Evolutionary conservation across 2,329 filamentous ascomycete genomes (phyloP).

Genomic region (Monosporascus ibericus): DNA sequence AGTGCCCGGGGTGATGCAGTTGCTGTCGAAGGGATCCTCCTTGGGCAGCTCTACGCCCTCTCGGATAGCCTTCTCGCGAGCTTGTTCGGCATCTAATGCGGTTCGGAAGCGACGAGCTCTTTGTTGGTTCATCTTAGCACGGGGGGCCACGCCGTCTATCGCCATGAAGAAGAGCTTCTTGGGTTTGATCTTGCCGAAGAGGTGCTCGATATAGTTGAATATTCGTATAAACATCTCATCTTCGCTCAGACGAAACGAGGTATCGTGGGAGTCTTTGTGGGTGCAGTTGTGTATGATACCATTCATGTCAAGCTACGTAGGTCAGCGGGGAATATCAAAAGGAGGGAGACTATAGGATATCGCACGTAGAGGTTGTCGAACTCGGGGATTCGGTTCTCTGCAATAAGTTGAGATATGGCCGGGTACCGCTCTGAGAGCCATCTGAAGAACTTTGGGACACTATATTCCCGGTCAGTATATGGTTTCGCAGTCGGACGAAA

Average conservation of each 20-base stretch:
- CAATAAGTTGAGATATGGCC: slow-evolving; percentile 95
- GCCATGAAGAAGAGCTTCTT: slow-evolving; percentile 99
- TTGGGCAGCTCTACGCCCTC: slow-evolving; percentile 92
- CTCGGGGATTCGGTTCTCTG: slow-evolving; percentile 97
- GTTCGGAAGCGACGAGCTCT: slow-evolving; percentile 91
- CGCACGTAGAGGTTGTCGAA: slow-evolving; percentile 91
- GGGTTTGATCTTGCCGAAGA: slow-evolving; percentile 98
- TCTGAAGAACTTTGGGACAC: slow-evolving; percentile 87
- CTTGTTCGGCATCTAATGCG: slow-evolving; percentile 81
- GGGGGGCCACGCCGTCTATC: slow-evolving; percentile 92
- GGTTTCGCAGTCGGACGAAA: background rate
- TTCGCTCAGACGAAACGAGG: slow-evolving; percentile 87
- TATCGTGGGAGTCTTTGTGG: slow-evolving; percentile 90
- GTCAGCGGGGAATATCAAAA: slow-evolving; percentile 18
- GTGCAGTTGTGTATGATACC: slow-evolving; percentile 99
- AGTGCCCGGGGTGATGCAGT: slow-evolving; percentile 95
- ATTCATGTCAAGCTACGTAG: slow-evolving; percentile 80
- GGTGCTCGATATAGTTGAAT: slow-evolving; percentile 98
- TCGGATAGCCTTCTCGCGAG: slow-evolving; percentile 83
- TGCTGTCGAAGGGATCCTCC: slow-evolving; percentile 95
- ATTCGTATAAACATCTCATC: slow-evolving; percentile 99
- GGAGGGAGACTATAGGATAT: slow-evolving; percentile 11
- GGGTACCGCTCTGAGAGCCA: slow-evolving; percentile 99
- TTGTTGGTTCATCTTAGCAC: slow-evolving; percentile 99
- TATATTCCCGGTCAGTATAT: slow-evolving; percentile 22